A percentile compares a stretch with the other conserved stretches of the same genome.
Conservation (phyloP, 331 rosid genomes). For the Spiraea crenata region DNA sequence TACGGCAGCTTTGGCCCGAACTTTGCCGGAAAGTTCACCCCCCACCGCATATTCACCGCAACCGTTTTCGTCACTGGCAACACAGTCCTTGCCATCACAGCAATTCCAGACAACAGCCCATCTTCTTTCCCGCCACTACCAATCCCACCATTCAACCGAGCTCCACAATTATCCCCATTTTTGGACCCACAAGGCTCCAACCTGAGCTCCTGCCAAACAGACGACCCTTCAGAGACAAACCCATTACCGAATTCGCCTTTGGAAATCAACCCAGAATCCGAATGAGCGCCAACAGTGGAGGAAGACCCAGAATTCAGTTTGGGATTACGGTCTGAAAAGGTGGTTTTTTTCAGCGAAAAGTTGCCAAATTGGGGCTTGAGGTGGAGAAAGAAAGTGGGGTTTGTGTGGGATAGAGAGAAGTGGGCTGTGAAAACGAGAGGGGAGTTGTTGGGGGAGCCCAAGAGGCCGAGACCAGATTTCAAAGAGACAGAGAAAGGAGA, state of each 20-base stretch:
- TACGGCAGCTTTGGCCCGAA: conserved; percentile 47
- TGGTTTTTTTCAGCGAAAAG: conserved; percentile 59
- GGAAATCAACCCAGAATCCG: conserved; percentile 25
- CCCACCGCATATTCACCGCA: conserved; percentile 62
- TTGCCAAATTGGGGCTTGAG: conserved; percentile 79
- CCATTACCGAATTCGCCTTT: conserved; percentile 33
- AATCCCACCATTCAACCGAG: conserved; percentile 15
- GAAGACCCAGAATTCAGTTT: conserved; percentile 31
- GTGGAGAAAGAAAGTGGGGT: conserved; percentile 73
- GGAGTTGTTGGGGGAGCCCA: conserved; percentile 70
- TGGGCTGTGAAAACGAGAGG: conserved; percentile 74
- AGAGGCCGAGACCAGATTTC: conserved; percentile 78
- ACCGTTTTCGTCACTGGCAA: conserved; percentile 54
- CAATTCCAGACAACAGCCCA: conserved; percentile 46
- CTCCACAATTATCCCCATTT: conserved; percentile 23
- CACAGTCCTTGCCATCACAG: conserved; percentile 61
- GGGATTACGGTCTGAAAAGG: conserved; percentile 39
- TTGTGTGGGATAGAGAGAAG: conserved; percentile 49
- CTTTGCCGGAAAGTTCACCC: conserved; percentile 51
- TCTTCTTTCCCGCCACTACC: conserved; percentile 32
- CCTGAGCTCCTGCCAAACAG: conserved; percentile 70
- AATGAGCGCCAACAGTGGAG: conserved; percentile 10
- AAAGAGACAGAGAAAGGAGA: conserved; percentile 72
- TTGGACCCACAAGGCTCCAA: conserved; percentile 52
- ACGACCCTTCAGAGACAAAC: conserved; percentile 35